Percentiles rank a stretch among this genome's conserved stretches.
phyloP scores from a whole-genome alignment of 305 asterid species.

The Fraxinus velutina region DNA sequence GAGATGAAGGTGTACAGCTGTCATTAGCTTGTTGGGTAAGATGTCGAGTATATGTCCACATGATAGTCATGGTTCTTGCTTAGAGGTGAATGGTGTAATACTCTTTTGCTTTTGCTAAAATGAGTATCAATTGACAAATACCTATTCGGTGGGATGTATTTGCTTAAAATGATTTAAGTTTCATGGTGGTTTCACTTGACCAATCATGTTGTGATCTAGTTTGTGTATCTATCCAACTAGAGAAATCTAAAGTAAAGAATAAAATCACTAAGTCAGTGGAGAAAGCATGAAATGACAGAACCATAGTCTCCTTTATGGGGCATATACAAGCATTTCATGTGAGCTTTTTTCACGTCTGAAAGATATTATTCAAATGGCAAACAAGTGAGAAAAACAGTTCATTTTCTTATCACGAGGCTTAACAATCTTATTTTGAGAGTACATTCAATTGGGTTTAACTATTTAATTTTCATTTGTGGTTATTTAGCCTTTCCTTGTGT shows the following conservation, averaged over 20 bases:
- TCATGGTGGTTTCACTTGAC: constrained; percentile 1
- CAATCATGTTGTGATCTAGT: constrained; percentile 8
- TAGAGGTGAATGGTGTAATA: not conserved
- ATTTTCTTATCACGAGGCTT: not conserved
- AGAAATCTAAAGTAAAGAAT: not conserved
- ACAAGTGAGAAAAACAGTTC: not conserved
- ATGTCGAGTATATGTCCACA: not conserved
- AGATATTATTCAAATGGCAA: not conserved
- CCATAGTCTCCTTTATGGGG: not conserved
- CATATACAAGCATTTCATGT: not conserved
- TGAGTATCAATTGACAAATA: not conserved
- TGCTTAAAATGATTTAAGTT: not conserved
- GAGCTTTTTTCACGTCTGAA: not conserved
- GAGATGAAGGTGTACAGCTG: not conserved
- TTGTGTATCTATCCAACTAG: constrained; percentile 1
- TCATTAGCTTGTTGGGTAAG: constrained; percentile 5
- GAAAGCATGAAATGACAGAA: not conserved
- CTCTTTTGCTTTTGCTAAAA: not conserved
- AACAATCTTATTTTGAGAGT: not conserved
- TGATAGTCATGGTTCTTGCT: not conserved
- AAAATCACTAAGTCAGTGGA: not conserved
- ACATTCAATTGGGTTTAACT: not conserved
- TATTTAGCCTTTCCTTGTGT: not conserved
- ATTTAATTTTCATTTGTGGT: not conserved
- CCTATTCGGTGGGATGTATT: constrained; percentile 6